Conservation (phyloP, 2,329 filamentous ascomycete genomes). For the Cladosporium sp. region DNA sequence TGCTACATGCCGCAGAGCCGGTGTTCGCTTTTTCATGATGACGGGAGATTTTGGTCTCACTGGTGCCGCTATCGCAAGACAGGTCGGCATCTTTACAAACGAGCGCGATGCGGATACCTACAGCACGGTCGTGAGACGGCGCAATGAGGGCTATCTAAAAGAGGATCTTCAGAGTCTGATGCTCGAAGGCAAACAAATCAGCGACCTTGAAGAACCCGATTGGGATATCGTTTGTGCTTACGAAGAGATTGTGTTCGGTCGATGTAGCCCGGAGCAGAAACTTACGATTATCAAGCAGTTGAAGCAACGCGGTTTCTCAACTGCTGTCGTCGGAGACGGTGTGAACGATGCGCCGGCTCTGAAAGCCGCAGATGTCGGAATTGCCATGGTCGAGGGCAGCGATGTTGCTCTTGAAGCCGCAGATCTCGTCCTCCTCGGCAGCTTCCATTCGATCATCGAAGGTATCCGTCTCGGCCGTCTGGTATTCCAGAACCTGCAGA, state of each 20-base stretch:
- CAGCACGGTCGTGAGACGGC: neutral
- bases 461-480: conserved; percentile 43
- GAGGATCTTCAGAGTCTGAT: conserved; percentile 6
- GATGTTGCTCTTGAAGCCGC: conserved; percentile 55
- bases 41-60: conserved; percentile 51
- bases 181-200: conserved; percentile 47
- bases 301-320: conserved; percentile 44
- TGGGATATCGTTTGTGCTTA: conserved; percentile 52
- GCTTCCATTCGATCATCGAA: conserved; percentile 42
- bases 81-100: conserved; percentile 46
- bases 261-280: conserved; percentile 49
- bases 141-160: neutral
- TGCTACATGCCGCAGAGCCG: conserved; percentile 45
- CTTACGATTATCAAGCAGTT: conserved; percentile 49
- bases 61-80: conserved; percentile 47
- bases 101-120: conserved; percentile 44
- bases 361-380: conserved; percentile 48
- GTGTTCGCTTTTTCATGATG: conserved; percentile 52
- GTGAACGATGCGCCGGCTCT: conserved; percentile 48
- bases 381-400: conserved; percentile 60
- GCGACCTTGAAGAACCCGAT: conserved; percentile 41
- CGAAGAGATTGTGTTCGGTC: conserved; percentile 43
- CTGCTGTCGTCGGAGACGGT: conserved; percentile 40
- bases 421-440: conserved; percentile 43
- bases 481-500: conserved; percentile 45